Evolutionary conservation across 805 yeast genomes (phyloP), one percentile per base, ranked within the genome.

Genomic region (Ogataea siamensis): DNA sequence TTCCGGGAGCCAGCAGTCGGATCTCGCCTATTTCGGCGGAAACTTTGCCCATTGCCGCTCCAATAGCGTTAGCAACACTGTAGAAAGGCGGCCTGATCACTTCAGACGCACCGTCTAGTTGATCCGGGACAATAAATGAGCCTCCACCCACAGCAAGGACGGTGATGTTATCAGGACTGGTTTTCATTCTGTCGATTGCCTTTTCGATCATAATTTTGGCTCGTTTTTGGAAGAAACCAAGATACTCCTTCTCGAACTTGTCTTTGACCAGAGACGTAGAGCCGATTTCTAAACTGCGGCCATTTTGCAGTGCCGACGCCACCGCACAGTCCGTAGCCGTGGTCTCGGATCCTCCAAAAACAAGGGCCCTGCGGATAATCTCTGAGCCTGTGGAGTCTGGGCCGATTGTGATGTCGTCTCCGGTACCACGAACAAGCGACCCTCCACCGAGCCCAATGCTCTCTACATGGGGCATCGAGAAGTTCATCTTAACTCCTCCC

Each of bases 361-460:
- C 57, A 16, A 59, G 32, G 1, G 70, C 59, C 42, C 58, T 53
- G 5, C 49, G 54, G 19, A 57, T 51, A 14, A 67, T 63, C 18
- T 70, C 71, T 28, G 61, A 47, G 7, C 76, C 78, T 9, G 66
- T 70, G 9, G 75, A 69, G 33, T 70, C 76, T 1, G 78, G 76
- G 2, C 76, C 76, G 24, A 71, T 56, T 8, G 62, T 54, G 8
- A 67, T 28, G 2, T 37, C 32, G 3, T 21, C 41, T 2, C 29
- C 43, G 5, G 46, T 44, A 14, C 45, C 55, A 34, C 67, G 50
- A 2, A 71, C 71, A 13, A 68, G 54, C 2, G 76, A 71, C 3
- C 76, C 76, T 37, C 76, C 76, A 32, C 77, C 76, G 2, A 71
- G 57, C 3, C 77, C 77, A 38, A 72, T 67, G 43, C 68, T 60